phyloP scores from a whole-genome alignment of 2,329 filamentous ascomycete species.

The Stagonosporopsis tanaceti region DNA sequence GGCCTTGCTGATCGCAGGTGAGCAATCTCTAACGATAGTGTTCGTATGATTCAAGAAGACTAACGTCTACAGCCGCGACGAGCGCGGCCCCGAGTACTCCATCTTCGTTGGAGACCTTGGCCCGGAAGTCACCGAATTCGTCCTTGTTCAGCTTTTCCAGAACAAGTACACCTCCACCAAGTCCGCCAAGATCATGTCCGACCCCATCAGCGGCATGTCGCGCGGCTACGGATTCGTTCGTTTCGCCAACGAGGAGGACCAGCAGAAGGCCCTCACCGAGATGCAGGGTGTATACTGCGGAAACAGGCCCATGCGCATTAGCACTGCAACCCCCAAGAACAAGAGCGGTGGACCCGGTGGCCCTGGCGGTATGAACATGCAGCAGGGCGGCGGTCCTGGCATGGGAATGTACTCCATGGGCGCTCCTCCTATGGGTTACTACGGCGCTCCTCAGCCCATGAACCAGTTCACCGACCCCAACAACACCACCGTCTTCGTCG shows the following conservation, averaged over 20 bases:
- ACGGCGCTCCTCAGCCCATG: constrained; percentile 79
- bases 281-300: constrained; percentile 99
- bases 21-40: constrained; percentile 34
- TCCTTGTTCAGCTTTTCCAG: constrained; percentile 96
- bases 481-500: constrained; percentile 99
- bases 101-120: constrained; percentile 99
- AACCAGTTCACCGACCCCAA: constrained; percentile 99
- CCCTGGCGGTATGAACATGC: constrained; percentile 62
- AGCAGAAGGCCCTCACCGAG: constrained; percentile 93
- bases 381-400: constrained; percentile 52
- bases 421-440: constrained; percentile 71
- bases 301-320: constrained; percentile 98
- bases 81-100: constrained; percentile 93
- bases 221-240: constrained; percentile 98
- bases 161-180: constrained; percentile 96
- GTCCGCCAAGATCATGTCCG: constrained; percentile 99
- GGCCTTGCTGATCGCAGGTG: constrained; percentile 92
- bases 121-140: constrained; percentile 98
- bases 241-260: constrained; percentile 93
- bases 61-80: constrained; percentile 69
- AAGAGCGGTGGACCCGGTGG: constrained; percentile 64
- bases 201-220: constrained; percentile 96
- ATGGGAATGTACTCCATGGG: constrained; percentile 75
- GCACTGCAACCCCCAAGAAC: constrained; percentile 97
- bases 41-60: neutral